Base-by-base conservation (phyloP, 1,139 yeast species). In the Taphrina deformans region DNA sequence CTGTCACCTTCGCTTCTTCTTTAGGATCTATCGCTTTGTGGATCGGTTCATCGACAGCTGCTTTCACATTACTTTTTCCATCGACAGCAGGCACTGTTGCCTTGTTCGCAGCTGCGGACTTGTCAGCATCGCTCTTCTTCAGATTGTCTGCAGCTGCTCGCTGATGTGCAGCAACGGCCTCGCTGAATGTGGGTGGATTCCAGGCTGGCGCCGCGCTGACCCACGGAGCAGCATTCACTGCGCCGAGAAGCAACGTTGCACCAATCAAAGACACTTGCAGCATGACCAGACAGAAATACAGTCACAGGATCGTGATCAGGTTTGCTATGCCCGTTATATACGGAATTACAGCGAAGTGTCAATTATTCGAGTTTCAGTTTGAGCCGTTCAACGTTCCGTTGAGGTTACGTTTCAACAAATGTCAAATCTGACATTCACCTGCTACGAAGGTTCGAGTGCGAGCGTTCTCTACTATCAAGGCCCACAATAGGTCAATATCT, bases 201-300 rank as follows among this genome's bases (percentile, higher is more conserved):
- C 46, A 41, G 26, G 46, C 46, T 46, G 52, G 35, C 7, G 52
- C 35, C 9, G 52, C 16, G 10, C 21, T 24, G n/a, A 46, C 52
- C 52, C 52, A 46, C n/a, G 52, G 52, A 16, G 33, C 35, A 46
- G 52, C 52, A 46, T 16, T 46, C 21, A 26, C 52, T n/a, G 40
- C 40, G 9, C 40, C 14, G 16, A 35, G 40, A 35, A 35, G 40
- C 14, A 35, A 35, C 5, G n/a, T 16, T 35, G 40, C 16, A 1
- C 40, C 16, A 14, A 35, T 10, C 5, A 35, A 35, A 16, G 9
- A 35, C 5, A 35, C 5, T 16, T 35, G 40, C 16, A 35, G 40
- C 40, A 35, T 35, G 16, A 35, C 14, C n/a, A 35, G 40, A 29
- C 40, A 35, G 14, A 35, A 7, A 5, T 35, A 9, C 40, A 35